Conservation (phyloP, 345 rosid genomes). For the Bretschneidera sinensis region DNA sequence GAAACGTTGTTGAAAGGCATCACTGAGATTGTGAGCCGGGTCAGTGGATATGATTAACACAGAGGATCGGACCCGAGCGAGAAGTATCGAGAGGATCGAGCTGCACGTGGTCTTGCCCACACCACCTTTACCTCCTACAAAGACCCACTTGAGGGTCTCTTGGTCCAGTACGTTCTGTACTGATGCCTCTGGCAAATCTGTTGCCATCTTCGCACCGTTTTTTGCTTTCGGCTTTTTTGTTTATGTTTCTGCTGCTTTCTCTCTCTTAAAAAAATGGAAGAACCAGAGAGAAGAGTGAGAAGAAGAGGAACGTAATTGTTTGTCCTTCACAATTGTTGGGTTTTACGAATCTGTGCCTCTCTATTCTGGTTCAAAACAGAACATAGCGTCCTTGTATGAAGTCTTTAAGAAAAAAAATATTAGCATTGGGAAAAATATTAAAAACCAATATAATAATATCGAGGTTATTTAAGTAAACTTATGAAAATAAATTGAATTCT, state of each 20-base stretch:
- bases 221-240: constrained; percentile 1
- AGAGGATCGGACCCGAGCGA: constrained; percentile 79
- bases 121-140: constrained; percentile 99
- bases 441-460: too few relatives aligned
- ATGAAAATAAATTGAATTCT: too few relatives aligned
- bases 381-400: too few relatives aligned
- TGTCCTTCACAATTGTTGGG: not conserved
- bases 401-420: too few relatives aligned
- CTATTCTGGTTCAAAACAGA: too few relatives aligned
- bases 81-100: constrained; percentile 74
- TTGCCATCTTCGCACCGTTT: constrained; percentile 15
- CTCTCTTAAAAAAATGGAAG: not conserved
- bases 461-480: too few relatives aligned
- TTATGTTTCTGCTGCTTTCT: too few relatives aligned
- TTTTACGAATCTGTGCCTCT: not conserved
- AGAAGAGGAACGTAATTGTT: not conserved
- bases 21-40: constrained; percentile 99
- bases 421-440: too few relatives aligned
- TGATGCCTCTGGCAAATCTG: constrained; percentile 58
- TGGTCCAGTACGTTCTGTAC: constrained; percentile 79
- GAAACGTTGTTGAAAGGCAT: constrained; percentile 96
- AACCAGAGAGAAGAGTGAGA: not conserved
- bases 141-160: constrained; percentile 91
- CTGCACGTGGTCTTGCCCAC: constrained; percentile 98
- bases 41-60: constrained; percentile 98